Conservation (phyloP, 192 early-diverging fungal genomes). For the Rhizoclosmatium globosum region DNA sequence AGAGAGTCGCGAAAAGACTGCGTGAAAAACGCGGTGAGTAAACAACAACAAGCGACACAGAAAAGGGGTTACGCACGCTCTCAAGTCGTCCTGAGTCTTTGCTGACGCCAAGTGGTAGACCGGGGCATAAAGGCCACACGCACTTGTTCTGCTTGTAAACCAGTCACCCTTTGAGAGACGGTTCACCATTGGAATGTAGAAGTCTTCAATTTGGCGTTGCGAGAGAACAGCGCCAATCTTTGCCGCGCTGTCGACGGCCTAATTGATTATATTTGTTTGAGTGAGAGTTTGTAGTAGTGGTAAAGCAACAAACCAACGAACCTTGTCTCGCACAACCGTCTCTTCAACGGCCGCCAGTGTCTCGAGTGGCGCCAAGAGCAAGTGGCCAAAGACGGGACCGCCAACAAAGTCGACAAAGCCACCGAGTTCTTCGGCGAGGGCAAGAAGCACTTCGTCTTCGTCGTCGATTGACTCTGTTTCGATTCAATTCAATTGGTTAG, state of each 20-base stretch:
- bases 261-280: not conserved
- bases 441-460: conserved; percentile 96
- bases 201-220: conserved; percentile 85
- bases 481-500: not conserved
- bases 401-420: conserved; percentile 93
- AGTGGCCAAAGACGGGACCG: conserved; percentile 84
- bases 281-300: not conserved
- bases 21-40: not conserved
- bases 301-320: conserved; percentile 40
- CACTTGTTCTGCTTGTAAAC: conserved; percentile 96
- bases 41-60: not conserved
- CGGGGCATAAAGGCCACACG: conserved; percentile 91
- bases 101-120: conserved; percentile 77
- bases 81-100: conserved; percentile 85
- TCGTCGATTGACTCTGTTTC: conserved; percentile 96
- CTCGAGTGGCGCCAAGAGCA: conserved; percentile 91
- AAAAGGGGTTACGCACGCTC: conserved; percentile 60
- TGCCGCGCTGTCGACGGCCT: conserved; percentile 95
- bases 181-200: conserved; percentile 91
- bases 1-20: conserved; percentile 81
- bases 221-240: conserved; percentile 81
- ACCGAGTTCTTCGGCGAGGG: conserved; percentile 93
- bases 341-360: conserved; percentile 98
- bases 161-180: conserved; percentile 93
- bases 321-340: conserved; percentile 97